These are phyloP conservation scores for Ophiostoma angusticollis DNA, from an alignment of 2,329 filamentous ascomycete genomes.

Conservation along the genomic window DNA sequence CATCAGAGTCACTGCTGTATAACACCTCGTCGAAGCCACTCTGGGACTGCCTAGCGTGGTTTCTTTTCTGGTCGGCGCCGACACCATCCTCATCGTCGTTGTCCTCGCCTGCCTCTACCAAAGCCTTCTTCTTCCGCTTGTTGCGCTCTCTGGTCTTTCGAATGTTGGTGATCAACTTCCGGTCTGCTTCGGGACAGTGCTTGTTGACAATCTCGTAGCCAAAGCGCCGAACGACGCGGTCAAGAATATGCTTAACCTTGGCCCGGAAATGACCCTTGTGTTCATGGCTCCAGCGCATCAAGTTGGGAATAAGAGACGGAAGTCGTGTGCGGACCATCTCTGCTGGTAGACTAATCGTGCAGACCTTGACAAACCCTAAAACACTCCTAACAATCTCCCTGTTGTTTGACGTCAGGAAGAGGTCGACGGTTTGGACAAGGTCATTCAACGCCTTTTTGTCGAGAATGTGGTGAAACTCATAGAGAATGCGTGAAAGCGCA, in stretches of 20 bases:
- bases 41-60: conserved; percentile 56
- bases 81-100: conserved; percentile 39
- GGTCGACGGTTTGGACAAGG: conserved; percentile 84
- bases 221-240: conserved; percentile 85
- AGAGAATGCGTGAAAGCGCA: conserved; percentile 82
- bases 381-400: conserved; percentile 92
- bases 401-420: conserved; percentile 93
- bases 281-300: conserved; percentile 94
- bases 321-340: conserved; percentile 70
- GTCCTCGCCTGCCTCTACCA: conserved; percentile 35
- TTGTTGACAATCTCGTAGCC: conserved; percentile 70
- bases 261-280: conserved; percentile 95
- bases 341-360: conserved; percentile 71
- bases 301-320: conserved; percentile 65
- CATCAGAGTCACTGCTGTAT: conserved; percentile 56
- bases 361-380: conserved; percentile 93
- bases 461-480: conserved; percentile 69
- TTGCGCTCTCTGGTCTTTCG: conserved; percentile 85
- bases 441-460: conserved; percentile 61
- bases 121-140: conserved; percentile 75
- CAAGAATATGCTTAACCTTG: conserved; percentile 96
- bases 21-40: conserved; percentile 95
- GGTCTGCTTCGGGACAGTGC: conserved; percentile 71
- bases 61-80: conserved; percentile 35
- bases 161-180: conserved; percentile 86